These are phyloP conservation scores for Colletotrichum lentis DNA, from an alignment of 2,329 filamentous ascomycete species.

Conservation along the genomic window DNA sequence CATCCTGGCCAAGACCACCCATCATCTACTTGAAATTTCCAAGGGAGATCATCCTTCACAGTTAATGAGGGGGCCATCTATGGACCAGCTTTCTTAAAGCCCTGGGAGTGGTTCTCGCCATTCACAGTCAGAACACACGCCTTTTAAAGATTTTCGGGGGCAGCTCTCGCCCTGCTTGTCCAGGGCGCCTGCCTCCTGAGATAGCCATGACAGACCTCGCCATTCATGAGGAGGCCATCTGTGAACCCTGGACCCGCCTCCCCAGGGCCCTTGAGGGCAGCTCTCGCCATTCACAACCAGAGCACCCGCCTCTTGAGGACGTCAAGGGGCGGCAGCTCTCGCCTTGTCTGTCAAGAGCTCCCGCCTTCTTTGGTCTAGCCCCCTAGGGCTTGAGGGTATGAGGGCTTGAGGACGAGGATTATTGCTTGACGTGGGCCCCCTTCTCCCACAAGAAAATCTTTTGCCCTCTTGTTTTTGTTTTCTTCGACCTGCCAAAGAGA, in stretches of 20 bases:
- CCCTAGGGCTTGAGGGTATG: not conserved
- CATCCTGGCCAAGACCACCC: not conserved
- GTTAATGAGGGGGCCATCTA: no score
- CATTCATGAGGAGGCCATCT: not conserved
- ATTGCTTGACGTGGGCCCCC: not conserved
- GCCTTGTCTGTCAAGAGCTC: not conserved
- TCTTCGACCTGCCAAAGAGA: not conserved
- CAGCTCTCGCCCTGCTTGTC: not conserved
- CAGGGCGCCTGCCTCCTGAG: no score
- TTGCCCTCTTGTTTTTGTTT: not conserved
- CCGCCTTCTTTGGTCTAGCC: slow-evolving; percentile 3
- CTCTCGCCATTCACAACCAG: not conserved
- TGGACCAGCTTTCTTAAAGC: no score
- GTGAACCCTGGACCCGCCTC: not conserved
- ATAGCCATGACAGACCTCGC: not conserved
- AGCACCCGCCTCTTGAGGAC: not conserved
- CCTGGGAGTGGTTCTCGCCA: not conserved
- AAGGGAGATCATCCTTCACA: no score
- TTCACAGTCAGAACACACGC: not conserved
- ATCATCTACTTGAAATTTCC: no score
- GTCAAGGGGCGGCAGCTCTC: not conserved
- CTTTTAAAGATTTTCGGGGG: no score
- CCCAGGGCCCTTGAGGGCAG: not conserved
- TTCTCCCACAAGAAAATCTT: not conserved
- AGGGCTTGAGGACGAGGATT: not conserved